phyloP scores from a whole-genome alignment of 1,284 basidiomycete species.

The Boletus smithii region DNA sequence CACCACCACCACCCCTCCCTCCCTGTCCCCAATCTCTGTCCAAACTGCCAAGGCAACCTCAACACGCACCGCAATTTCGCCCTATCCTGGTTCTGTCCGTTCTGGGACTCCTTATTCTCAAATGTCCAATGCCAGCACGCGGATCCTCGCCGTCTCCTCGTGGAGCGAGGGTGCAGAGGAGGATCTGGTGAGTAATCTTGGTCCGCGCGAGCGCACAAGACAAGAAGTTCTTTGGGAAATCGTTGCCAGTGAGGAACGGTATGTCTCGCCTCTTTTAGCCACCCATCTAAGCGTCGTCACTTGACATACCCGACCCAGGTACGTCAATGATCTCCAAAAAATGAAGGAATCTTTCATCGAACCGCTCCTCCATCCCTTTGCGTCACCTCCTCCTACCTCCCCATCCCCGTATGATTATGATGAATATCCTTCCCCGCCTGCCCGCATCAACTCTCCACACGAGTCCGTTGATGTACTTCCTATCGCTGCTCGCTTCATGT shows the following conservation, averaged over 20 bases:
- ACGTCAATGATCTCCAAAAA: constrained; percentile 84
- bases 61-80: constrained; percentile 58
- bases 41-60: constrained; percentile 47
- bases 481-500: constrained; percentile 90
- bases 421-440: constrained; percentile 41
- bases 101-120: constrained; percentile 77
- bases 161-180: constrained; percentile 97
- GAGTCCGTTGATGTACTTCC: constrained; percentile 76
- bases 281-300: constrained; percentile 15
- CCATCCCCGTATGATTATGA: constrained; percentile 62
- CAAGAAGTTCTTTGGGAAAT: constrained; percentile 99
- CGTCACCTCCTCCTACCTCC: constrained; percentile 45
- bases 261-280: constrained; percentile 28
- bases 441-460: constrained; percentile 53
- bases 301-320: constrained; percentile 50
- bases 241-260: constrained; percentile 95
- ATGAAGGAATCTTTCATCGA: constrained; percentile 93
- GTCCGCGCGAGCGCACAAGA: constrained; percentile 88
- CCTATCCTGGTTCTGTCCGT: constrained; percentile 64
- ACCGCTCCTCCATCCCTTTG: constrained; percentile 82
- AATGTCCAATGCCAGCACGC: constrained; percentile 63
- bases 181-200: constrained; percentile 91
- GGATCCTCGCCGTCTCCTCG: constrained; percentile 76
- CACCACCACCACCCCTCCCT: constrained; percentile 41
- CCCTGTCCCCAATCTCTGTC: constrained; percentile 38